Base-by-base conservation (phyloP, 805 yeast genomes). In the Kregervanrija delftensis region DNA sequence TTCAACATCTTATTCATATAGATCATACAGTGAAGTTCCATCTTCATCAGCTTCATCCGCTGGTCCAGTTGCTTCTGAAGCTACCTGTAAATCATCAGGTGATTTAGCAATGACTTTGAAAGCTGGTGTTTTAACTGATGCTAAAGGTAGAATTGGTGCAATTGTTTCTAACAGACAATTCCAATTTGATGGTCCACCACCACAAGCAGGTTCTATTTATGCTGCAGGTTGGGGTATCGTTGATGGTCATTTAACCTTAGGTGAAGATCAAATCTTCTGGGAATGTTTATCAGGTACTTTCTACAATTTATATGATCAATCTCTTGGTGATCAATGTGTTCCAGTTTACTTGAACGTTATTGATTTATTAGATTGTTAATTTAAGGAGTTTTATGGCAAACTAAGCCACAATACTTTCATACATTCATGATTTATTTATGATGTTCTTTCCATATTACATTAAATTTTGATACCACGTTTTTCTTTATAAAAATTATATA, bases 121-220 rank as follows among this genome's bases (percentile, higher is more conserved):
- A 31, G 61, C 54, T 39, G 65, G 73, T 50, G 55, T 71, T 43
- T 67, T 76, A 54, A 69, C 57, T 14, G 81, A 76, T 54, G 53
- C 71, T 16, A 51, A 61, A 48, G 74, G 74, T 42, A 73, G 81
- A 71, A 65, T 76, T 46, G 81, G 81, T 55, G 72, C 80, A 39
- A 75, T 76, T 61, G 81, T 76, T 51, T 74, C 80, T 47, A 74
- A 74, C 76, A 68, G 77, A 66, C 83, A 77, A 65, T 76, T 77
- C 76, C 83, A 77, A 65, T 77, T 77, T 56, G 83, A 77, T 57
- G 82, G 81, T 56, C 81, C 81, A 42, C 77, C 79, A 63, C 81
- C 81, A 51, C 83, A 77, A 65, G 81, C 76, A 42, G 77, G 77
- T 62, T 67, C 77, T 44, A 70, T 71, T 48, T 69, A 71, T 56